A percentile compares a stretch with the other conserved stretches of the same genome.
Conservation (phyloP, 257 asterid species). For the Gentiana straminea region DNA sequence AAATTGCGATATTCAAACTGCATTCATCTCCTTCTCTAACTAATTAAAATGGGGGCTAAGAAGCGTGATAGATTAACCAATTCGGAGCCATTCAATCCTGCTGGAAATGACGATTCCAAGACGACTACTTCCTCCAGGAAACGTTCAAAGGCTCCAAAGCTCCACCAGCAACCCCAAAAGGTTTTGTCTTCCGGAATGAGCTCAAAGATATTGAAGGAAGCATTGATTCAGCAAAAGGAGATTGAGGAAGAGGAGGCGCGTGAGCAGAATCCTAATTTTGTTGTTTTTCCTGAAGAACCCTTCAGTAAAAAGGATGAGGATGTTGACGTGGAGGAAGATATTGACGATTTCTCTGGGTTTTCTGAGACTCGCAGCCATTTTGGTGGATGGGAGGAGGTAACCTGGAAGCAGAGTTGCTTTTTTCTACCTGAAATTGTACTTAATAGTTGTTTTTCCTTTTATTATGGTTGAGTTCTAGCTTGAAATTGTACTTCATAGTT, state of each 20-base stretch:
- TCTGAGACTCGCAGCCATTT: constrained; percentile 58
- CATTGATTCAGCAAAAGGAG: constrained; percentile 76
- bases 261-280: constrained; percentile 20
- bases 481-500: not conserved
- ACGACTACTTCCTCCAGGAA: constrained; percentile 41
- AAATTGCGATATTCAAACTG: too few relatives aligned
- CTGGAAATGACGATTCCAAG: constrained; percentile 28
- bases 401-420: not conserved
- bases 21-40: too few relatives aligned
- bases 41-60: constrained; percentile 28
- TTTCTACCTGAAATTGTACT: not conserved
- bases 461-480: too few relatives aligned
- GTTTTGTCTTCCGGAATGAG: constrained; percentile 49
- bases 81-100: constrained; percentile 60
- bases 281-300: constrained; percentile 22
- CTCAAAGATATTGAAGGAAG: constrained; percentile 72
- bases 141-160: constrained; percentile 54
- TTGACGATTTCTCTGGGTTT: constrained; percentile 63
- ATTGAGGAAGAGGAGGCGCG: constrained; percentile 62
- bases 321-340: constrained; percentile 43
- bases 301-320: constrained; percentile 16
- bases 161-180: constrained; percentile 60
- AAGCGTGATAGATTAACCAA: constrained; percentile 66
- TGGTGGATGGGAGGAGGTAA: constrained; percentile 59
- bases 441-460: not conserved